Conservation (phyloP, 176 grass and related monocot species). For the Juncus effusus region DNA sequence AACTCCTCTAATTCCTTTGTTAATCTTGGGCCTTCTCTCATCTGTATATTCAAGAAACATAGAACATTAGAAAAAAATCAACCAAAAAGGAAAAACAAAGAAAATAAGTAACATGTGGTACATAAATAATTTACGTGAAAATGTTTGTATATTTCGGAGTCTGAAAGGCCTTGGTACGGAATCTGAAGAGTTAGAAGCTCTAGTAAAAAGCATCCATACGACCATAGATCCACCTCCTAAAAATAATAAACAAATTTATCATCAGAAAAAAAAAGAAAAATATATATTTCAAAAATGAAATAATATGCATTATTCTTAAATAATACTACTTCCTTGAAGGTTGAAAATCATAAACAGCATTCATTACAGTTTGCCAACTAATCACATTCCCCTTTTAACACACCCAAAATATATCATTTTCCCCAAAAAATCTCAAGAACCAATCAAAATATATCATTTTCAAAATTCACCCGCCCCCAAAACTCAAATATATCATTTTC, state of each 20-base stretch:
- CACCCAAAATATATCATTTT: too few species aligned
- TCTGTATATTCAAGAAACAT: conserved; percentile 42
- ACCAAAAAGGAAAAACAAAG: background rate
- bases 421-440: too few species aligned
- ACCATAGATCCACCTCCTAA: conserved; percentile 98
- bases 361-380: background rate
- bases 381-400: too few species aligned
- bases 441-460: background rate
- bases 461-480: background rate
- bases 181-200: conserved; percentile 81
- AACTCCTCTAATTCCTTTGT: conserved; percentile 75
- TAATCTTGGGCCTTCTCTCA: conserved; percentile 73
- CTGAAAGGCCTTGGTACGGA: conserved; percentile 62
- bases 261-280: background rate
- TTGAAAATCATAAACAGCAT: background rate
- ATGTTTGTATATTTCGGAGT: conserved; percentile 73
- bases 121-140: conserved; percentile 49
- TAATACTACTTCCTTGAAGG: background rate
- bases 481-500: background rate
- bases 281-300: conserved; percentile 7
- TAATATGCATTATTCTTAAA: too few species aligned
- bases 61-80: conserved; percentile 24
- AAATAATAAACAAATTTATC: conserved; percentile 25
- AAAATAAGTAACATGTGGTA: conserved; percentile 7
- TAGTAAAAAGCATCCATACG: conserved; percentile 85